These are phyloP conservation scores for Aureococcus anophagefferens DNA, from an alignment of 108 stramenopile genomes.

Conservation along the genomic window DNA sequence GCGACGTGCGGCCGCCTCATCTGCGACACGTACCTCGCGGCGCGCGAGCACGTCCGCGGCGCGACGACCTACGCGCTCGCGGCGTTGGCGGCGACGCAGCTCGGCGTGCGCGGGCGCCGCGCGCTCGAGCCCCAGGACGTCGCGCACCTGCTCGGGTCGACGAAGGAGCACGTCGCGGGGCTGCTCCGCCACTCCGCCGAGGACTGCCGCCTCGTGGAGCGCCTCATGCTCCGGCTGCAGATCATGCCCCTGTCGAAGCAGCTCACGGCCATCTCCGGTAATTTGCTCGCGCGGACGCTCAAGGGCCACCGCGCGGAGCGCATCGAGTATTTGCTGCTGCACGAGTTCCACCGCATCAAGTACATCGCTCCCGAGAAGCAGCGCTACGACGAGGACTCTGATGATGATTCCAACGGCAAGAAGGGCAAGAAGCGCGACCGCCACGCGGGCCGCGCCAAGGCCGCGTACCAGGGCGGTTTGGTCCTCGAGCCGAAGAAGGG, in stretches of 20 bases:
- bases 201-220: slow-evolving; percentile 85
- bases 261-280: slow-evolving; percentile 90
- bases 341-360: slow-evolving; percentile 94
- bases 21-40: slow-evolving; percentile 86
- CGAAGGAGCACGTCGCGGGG: slow-evolving; percentile 55
- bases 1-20: slow-evolving; percentile 79
- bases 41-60: slow-evolving; percentile 84
- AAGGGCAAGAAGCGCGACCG: slow-evolving; percentile 34
- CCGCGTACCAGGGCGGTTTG: slow-evolving; percentile 92
- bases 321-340: slow-evolving; percentile 92
- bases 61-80: slow-evolving; percentile 82
- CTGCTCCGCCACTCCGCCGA: slow-evolving; percentile 74
- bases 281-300: slow-evolving; percentile 86
- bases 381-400: background rate
- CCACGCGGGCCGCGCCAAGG: slow-evolving; percentile 43
- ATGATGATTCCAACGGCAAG: slow-evolving; percentile 20
- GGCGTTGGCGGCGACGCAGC: slow-evolving; percentile 64
- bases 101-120: slow-evolving; percentile 47
- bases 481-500: slow-evolving; percentile 99
- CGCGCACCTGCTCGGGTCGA: slow-evolving; percentile 63
- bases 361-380: slow-evolving; percentile 83
- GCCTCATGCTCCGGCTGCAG: slow-evolving; percentile 85
- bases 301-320: slow-evolving; percentile 96
- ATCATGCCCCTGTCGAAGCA: slow-evolving; percentile 91
- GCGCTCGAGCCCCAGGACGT: slow-evolving; percentile 85